These are phyloP conservation scores for Lupinus albus DNA, from an alignment of 306 rosid genomes.

Conservation along the genomic window DNA sequence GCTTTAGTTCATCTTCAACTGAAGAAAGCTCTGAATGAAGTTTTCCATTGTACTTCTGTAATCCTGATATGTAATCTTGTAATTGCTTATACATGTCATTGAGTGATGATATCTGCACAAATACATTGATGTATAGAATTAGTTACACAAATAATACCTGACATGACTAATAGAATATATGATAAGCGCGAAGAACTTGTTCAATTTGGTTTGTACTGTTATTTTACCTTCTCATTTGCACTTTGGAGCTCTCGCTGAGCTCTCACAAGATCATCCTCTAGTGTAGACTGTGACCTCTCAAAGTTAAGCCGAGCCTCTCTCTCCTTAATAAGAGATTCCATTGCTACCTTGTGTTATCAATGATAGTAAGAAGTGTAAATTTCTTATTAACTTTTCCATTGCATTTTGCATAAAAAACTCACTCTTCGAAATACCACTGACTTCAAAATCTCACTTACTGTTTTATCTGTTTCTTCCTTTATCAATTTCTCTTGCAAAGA, in stretches of 20 bases:
- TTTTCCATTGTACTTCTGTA: conserved; percentile 91
- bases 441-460: conserved; percentile 58
- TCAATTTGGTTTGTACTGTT: conserved; percentile 4
- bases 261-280: conserved; percentile 75
- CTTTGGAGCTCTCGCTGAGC: conserved; percentile 86
- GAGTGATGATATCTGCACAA: conserved; percentile 78
- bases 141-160: background rate
- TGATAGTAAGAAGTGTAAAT: conserved; percentile 24
- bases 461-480: conserved; percentile 79
- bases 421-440: conserved; percentile 9
- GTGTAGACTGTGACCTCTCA: conserved; percentile 78
- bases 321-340: conserved; percentile 76
- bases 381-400: conserved; percentile 30
- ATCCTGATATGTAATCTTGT: conserved; percentile 92
- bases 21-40: conserved; percentile 91
- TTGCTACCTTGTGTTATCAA: conserved; percentile 60
- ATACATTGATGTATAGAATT: conserved; percentile 28
- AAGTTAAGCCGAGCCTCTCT: conserved; percentile 68
- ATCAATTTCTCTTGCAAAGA: conserved; percentile 74
- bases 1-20: conserved; percentile 84
- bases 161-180: background rate
- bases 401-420: conserved; percentile 20
- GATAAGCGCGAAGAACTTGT: conserved; percentile 3
- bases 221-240: conserved; percentile 84
- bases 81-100: conserved; percentile 93